Conservation (phyloP, 2,329 filamentous ascomycete genomes). For the Xylariaceae sp. region DNA sequence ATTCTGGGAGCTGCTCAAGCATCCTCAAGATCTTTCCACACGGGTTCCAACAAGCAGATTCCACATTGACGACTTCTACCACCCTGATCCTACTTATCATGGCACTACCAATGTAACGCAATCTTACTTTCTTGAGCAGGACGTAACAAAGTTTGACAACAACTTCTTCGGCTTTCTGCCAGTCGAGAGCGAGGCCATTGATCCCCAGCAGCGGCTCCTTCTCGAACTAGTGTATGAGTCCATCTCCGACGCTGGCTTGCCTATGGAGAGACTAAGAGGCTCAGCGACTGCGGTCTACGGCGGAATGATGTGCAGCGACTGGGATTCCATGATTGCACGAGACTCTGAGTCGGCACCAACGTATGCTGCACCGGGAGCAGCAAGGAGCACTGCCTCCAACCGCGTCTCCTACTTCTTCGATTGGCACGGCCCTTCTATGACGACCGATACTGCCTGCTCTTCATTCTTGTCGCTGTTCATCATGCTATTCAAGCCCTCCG, state of each 20-base stretch:
- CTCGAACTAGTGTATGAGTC: constrained; percentile 14
- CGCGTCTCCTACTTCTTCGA: constrained; percentile 10
- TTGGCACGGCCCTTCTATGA: constrained; percentile 11
- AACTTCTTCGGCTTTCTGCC: constrained; percentile 12
- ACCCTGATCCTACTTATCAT: constrained; percentile 9
- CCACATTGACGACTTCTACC: constrained; percentile 7
- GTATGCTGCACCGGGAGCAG: constrained; percentile 5
- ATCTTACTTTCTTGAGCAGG: constrained; percentile 10
- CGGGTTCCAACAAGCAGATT: constrained; percentile 5
- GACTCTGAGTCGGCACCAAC: constrained; percentile 7
- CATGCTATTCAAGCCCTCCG: constrained; percentile 10
- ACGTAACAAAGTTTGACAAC: constrained; percentile 6
- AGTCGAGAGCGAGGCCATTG: constrained; percentile 10
- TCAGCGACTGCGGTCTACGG: constrained; percentile 10
- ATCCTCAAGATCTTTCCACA: too few species aligned
- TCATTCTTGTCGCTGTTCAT: constrained; percentile 9
- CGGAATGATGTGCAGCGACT: constrained; percentile 14
- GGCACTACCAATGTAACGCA: constrained; percentile 11
- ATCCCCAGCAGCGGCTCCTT: constrained; percentile 15
- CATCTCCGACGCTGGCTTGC: background rate
- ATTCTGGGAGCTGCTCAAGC: constrained; percentile 11
- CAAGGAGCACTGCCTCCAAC: constrained; percentile 10
- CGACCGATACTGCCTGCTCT: constrained; percentile 12
- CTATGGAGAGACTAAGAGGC: constrained; percentile 4
- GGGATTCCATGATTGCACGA: background rate